Conservation (phyloP, 2,329 filamentous ascomycete species). For the Penicillium glabrum region DNA sequence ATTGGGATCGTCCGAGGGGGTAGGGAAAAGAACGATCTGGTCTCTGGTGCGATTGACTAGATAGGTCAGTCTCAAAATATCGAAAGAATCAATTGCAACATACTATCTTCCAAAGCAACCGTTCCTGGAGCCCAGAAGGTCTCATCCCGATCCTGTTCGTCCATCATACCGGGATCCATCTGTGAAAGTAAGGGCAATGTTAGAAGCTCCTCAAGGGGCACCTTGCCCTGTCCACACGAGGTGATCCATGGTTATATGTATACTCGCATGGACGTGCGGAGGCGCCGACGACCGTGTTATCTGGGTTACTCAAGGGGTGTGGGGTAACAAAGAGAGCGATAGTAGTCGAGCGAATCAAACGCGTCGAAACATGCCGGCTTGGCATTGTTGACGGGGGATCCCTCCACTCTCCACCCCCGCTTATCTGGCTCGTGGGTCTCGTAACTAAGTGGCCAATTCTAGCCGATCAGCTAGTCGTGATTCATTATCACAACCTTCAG, state of each 20-base stretch:
- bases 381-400: not conserved
- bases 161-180: conserved; percentile 9
- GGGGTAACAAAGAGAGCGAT: conserved; percentile 3
- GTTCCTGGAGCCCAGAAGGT: conserved; percentile 21
- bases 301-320: conserved; percentile 1
- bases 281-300: conserved; percentile 9
- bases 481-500: not conserved
- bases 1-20: conserved; percentile 26
- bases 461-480: not conserved
- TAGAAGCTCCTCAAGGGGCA: no score
- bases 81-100: not conserved
- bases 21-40: conserved; percentile 20
- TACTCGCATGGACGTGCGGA: conserved; percentile 2
- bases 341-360: conserved; percentile 6
- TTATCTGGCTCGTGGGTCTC: conserved; percentile 1
- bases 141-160: conserved; percentile 10
- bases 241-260: not conserved
- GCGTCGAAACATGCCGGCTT: conserved; percentile 12
- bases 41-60: conserved; percentile 11
- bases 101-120: conserved; percentile 21
- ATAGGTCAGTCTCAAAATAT: not conserved
- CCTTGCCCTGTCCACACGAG: not conserved
- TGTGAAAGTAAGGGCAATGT: not conserved
- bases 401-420: conserved; percentile 2
- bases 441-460: not conserved